A percentile compares a stretch with the other conserved stretches of the same genome.
Evolutionary conservation across 148 eudicot genomes (phyloP).

Genomic region (Rhododendron henanense): DNA sequence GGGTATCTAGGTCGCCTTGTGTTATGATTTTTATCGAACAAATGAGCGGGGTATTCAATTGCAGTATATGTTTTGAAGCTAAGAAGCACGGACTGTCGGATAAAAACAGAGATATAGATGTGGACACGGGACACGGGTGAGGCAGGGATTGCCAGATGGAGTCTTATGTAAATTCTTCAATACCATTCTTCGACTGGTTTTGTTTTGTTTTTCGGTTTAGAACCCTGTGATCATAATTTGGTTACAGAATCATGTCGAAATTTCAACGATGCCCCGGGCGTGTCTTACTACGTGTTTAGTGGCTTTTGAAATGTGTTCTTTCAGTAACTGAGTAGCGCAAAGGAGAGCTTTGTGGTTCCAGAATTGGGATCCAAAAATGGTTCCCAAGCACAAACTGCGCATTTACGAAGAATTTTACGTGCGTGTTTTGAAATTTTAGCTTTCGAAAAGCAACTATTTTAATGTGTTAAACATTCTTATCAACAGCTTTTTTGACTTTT

Average conservation of each 20-base stretch:
- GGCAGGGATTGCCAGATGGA: not conserved
- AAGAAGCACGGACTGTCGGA: not conserved
- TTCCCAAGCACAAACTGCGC: not conserved
- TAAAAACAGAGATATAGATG: not conserved
- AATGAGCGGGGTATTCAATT: not conserved
- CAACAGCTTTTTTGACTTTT: too few species aligned
- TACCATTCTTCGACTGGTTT: not conserved
- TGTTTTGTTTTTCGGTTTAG: not conserved
- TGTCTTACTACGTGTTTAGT: not conserved
- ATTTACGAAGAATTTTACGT: too few species aligned
- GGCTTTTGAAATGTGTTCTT: not conserved
- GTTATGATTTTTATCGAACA: not conserved
- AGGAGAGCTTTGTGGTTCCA: not conserved
- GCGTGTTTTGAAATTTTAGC: not conserved
- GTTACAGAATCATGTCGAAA: not conserved
- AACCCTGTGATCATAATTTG: not conserved
- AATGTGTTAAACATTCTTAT: too few species aligned
- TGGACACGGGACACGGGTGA: not conserved
- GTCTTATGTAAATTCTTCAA: not conserved
- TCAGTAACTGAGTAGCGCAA: not conserved
- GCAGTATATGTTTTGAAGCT: not conserved
- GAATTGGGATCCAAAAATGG: not conserved
- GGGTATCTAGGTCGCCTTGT: not conserved
- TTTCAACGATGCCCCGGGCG: not conserved
- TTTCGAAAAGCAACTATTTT: not conserved